Base-by-base conservation (phyloP, 2,329 filamentous ascomycete genomes). In the Didymellaceae sp. region DNA sequence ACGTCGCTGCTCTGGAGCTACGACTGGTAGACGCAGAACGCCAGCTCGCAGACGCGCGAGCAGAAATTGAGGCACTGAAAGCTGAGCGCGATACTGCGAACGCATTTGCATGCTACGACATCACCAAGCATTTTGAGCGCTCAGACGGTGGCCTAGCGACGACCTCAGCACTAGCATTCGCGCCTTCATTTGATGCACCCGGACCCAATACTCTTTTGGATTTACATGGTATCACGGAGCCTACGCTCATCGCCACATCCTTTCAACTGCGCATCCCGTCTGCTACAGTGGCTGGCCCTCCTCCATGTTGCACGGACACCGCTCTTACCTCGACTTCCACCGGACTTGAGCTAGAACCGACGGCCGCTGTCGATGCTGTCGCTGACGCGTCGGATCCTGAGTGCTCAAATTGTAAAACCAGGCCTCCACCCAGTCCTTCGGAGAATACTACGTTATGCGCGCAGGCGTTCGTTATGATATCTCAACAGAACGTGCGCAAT, bases 1-100 rank as follows among this genome's bases (percentile, higher is more conserved):
- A 73, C 28, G 72, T 80, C 20, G 59, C 69, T 1, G 67, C 70
- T 1, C 63, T 79, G 1, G 76, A 79, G 57, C 45, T 61, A 14
- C 62, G 62, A 52, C 61, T 73, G 6, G 58, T 59, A 9, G 66
- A 70, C 6, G 59, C 65, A 4, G 66, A 72, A 31, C 37, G 49
- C n/a, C 49, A 60, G 41, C 55, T 72, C 1, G 57, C 54, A 1
- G 61, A 57, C 5, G 66, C 67, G 5, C 47, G 57, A 21, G 55
- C 55, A 6, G 69, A 73, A 31, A 66, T 71, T 13, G 63, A 41
- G 3, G 31, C 21, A n/a, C 42, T 72, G 24, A 62, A 58, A 37
- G 42, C 50, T 16, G 52, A 66, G 43, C 54, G 55, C 21, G 61
- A 59, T 16, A 54, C 47, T 0, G 44, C 53, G 2, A 55, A 40